A percentile compares a stretch with the other conserved stretches of the same genome.
phyloP scores from a whole-genome alignment of 495 filamentous ascomycete genomes.

The Viridothelium virens region DNA sequence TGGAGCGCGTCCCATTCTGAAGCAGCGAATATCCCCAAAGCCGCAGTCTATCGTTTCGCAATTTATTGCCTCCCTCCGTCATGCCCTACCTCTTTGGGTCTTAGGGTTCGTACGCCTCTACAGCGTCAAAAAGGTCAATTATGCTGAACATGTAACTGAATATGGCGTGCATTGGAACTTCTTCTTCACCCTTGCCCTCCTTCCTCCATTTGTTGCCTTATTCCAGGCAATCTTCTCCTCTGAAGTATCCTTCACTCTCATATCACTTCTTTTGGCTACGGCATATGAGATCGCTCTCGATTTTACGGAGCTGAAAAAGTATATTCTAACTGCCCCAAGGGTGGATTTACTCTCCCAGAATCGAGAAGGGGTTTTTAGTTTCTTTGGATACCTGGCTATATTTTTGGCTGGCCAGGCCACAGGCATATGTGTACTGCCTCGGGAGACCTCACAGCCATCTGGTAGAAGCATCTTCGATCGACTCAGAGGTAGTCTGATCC shows the following conservation, averaged over 20 bases:
- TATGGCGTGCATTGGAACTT: constrained; percentile 99
- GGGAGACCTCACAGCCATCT: constrained; percentile 23
- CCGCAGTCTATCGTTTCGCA: constrained; percentile 14
- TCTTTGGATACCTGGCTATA: constrained; percentile 87
- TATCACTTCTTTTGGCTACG: constrained; percentile 57
- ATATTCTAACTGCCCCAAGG: constrained; percentile 75
- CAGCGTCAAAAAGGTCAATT: constrained; percentile 89
- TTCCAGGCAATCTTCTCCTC: constrained; percentile 57
- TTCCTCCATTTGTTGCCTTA: constrained; percentile 85
- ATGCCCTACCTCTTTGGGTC: constrained; percentile 73
- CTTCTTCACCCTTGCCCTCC: constrained; percentile 88
- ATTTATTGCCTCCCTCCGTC: constrained; percentile 50
- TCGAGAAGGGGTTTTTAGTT: constrained; percentile 81
- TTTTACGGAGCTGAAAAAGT: constrained; percentile 67
- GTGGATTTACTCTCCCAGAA: constrained; percentile 64
- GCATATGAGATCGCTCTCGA: constrained; percentile 70
- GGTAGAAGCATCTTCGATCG: constrained; percentile 8
- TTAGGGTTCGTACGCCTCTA: constrained; percentile 75
- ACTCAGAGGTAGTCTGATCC: not conserved
- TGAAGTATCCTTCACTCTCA: constrained; percentile 63
- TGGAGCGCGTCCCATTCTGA: constrained; percentile 76
- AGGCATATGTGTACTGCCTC: constrained; percentile 69
- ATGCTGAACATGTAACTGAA: constrained; percentile 94
- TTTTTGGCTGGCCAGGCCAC: constrained; percentile 82
- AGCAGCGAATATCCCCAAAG: constrained; percentile 49